Base-by-base conservation (phyloP, 1,284 basidiomycete species). In the Rugosomyces carneus region DNA sequence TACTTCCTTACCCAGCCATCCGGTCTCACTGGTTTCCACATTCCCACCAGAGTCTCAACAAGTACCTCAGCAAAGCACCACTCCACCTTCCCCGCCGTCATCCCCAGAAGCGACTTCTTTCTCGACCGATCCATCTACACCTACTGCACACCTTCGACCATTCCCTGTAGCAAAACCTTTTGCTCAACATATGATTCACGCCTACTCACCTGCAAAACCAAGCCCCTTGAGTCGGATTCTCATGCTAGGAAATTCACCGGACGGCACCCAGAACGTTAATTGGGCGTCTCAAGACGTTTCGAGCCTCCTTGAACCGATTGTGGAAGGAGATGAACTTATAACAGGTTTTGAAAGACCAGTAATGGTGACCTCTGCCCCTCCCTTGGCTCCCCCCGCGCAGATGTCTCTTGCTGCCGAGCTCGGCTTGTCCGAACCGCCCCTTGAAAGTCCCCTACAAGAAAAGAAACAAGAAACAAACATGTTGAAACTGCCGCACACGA, bases 151-250 rank as follows among this genome's bases (percentile, higher is more conserved):
- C 2, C 60, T 58, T 13, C 68, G 64, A 18, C 70, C 75, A 1
- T 87, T 84, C 67, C 83, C 82, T 0, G 65, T 81, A 38, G 84
- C 83, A 2, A 87, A 84, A 56, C 81, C 84, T 3, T 64, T 80
- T 41, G 81, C 76, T 0, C 62, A 70, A 45, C 77, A 72, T 45
- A 85, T 87, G 81, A 69, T 77, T 1, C 85, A 89, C 52, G 84
- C 84, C 0, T 89, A 89, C 54, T 88, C 86, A 0, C 85, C 86
- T 23, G 80, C 70, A 2, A 80, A 79, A 61, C 85, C 86, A 0
- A 86, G 84, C 53, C 85, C 85, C 1, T 69, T 89, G 27, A 86
- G 81, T 49, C 74, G 84, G 8, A 86, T 89, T 44, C 69, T 89
- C 27, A 75, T 81, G 78, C 68, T 88, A 34, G 71, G 71, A 1